phyloP scores from a whole-genome alignment of 1,284 basidiomycete genomes.

The Irpex sp. region DNA sequence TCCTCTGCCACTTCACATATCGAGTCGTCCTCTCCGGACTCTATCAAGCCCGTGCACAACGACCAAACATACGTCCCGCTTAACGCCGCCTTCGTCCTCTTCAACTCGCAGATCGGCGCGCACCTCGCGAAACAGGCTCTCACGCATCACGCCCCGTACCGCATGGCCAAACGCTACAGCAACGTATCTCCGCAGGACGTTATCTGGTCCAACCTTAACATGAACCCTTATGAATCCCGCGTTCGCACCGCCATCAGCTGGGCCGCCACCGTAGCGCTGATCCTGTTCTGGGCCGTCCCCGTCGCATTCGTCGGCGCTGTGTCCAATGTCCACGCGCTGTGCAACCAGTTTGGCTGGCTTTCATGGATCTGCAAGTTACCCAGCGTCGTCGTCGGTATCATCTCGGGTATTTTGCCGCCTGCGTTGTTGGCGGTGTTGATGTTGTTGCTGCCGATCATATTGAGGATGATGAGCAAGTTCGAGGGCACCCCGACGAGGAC shows the following conservation, averaged over 20 bases:
- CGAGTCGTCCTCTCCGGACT: conserved; percentile 16
- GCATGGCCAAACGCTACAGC: conserved; percentile 63
- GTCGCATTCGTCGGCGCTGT: conserved; percentile 86
- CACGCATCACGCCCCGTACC: conserved; percentile 76
- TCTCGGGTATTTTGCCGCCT: conserved; percentile 88
- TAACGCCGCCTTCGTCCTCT: conserved; percentile 89
- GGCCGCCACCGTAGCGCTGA: conserved; percentile 57
- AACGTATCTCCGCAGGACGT: conserved; percentile 85
- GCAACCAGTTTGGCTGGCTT: conserved; percentile 64
- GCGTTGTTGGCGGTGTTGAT: conserved; percentile 86
- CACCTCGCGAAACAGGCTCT: conserved; percentile 77
- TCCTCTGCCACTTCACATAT: conserved; percentile 13
- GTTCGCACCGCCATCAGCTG: conserved; percentile 60
- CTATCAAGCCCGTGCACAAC: conserved; percentile 17
- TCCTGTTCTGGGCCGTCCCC: conserved; percentile 73
- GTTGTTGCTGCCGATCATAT: conserved; percentile 85
- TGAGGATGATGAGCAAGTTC: conserved; percentile 71
- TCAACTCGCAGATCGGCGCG: conserved; percentile 90
- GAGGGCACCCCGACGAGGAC: conserved; percentile 82
- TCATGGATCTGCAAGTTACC: conserved; percentile 81
- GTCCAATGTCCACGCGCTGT: conserved; percentile 79
- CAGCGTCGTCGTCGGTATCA: conserved; percentile 69
- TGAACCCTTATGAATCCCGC: conserved; percentile 88
- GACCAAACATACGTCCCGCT: conserved; percentile 60
- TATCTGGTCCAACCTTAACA: conserved; percentile 83